phyloP scores from a whole-genome alignment of 2,329 filamentous ascomycete species.

The Curvularia eragrostidis region DNA sequence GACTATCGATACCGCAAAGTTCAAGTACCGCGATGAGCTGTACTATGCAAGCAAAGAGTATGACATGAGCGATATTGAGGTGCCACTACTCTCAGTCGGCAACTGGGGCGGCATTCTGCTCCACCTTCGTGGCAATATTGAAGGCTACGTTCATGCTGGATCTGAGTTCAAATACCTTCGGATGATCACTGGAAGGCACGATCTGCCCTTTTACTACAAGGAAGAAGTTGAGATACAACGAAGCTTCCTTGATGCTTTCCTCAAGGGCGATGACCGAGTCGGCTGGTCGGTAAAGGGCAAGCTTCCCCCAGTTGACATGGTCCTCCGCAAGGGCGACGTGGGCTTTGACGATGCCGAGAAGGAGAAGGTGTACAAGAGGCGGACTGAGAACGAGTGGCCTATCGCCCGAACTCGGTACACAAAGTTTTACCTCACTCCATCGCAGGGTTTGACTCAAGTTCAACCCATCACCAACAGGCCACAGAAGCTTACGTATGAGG shows the following conservation, averaged over 20 bases:
- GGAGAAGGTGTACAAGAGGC: slow-evolving; percentile 63
- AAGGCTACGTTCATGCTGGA: slow-evolving; percentile 68
- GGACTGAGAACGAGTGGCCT: slow-evolving; percentile 70
- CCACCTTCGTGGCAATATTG: slow-evolving; percentile 72
- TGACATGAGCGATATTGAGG: slow-evolving; percentile 68
- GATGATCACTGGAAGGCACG: slow-evolving; percentile 73
- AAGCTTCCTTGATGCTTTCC: slow-evolving; percentile 73
- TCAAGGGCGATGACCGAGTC: slow-evolving; percentile 68
- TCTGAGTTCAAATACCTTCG: slow-evolving; percentile 73
- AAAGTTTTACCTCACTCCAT: slow-evolving; percentile 64
- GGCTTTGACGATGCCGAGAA: slow-evolving; percentile 69
- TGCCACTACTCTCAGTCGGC: slow-evolving; percentile 70
- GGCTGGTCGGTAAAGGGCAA: slow-evolving; percentile 68
- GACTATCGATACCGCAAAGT: slow-evolving; percentile 45
- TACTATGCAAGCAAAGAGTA: slow-evolving; percentile 73
- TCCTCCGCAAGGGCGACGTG: slow-evolving; percentile 70
- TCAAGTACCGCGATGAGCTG: slow-evolving; percentile 66
- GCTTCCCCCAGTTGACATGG: slow-evolving; percentile 65
- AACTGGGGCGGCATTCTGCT: slow-evolving; percentile 76
- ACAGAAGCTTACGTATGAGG: slow-evolving; percentile 63
- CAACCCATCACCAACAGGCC: slow-evolving; percentile 35
- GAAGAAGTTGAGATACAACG: slow-evolving; percentile 72
- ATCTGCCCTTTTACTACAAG: slow-evolving; percentile 74
- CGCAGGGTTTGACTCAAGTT: slow-evolving; percentile 51
- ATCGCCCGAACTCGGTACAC: slow-evolving; percentile 70